Evolutionary conservation across 2,329 filamentous ascomycete species (phyloP).

Genomic region (Teratosphaeria zuluensis): DNA sequence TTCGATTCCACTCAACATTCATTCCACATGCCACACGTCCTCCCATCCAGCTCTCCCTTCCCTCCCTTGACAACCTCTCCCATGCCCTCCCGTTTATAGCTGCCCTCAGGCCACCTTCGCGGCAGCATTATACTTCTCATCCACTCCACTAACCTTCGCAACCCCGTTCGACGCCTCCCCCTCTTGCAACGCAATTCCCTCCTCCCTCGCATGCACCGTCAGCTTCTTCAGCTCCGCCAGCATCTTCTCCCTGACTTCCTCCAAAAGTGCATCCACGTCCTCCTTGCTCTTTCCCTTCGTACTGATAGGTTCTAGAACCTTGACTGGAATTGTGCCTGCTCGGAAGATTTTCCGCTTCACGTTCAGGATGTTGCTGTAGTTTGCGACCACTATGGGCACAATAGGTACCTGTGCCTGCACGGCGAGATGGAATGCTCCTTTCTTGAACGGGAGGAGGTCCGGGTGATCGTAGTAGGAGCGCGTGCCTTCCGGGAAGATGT

Average conservation of each 20-base stretch:
- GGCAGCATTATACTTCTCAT: slow-evolving; percentile 7
- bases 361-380: slow-evolving; percentile 40
- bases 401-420: slow-evolving; percentile 90
- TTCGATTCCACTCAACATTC: background rate
- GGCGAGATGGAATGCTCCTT: slow-evolving; percentile 93
- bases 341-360: slow-evolving; percentile 34
- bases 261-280: slow-evolving; percentile 67
- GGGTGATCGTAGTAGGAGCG: slow-evolving; percentile 79
- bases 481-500: slow-evolving; percentile 87
- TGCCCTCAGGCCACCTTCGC: background rate
- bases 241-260: slow-evolving; percentile 64
- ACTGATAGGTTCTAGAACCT: slow-evolving; percentile 71
- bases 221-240: slow-evolving; percentile 46
- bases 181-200: slow-evolving; percentile 15
- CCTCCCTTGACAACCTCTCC: background rate
- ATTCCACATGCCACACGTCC: background rate
- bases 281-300: slow-evolving; percentile 62
- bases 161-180: slow-evolving; percentile 3
- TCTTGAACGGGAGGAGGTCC: slow-evolving; percentile 88
- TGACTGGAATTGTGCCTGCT: slow-evolving; percentile 46
- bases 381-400: slow-evolving; percentile 60
- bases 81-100: too few species aligned
- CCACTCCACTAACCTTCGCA: slow-evolving; percentile 5
- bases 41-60: background rate
- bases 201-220: slow-evolving; percentile 20